Conservation (phyloP, 2,329 filamentous ascomycete species). For the Gaeumannomyces tritici region DNA sequence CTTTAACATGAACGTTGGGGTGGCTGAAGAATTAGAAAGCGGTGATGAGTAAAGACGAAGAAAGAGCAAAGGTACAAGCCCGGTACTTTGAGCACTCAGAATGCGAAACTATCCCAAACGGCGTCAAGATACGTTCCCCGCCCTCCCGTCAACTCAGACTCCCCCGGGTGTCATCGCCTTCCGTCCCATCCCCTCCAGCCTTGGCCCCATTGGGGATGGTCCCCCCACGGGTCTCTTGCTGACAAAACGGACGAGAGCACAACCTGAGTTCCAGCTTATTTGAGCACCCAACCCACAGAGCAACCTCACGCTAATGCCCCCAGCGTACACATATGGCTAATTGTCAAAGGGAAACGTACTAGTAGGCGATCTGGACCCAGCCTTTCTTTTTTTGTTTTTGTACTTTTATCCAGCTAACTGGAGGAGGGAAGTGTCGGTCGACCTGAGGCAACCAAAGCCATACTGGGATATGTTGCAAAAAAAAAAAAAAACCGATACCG, state of each 20-base stretch:
- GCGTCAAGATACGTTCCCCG: not conserved
- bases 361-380: not conserved
- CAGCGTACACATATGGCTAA: not conserved
- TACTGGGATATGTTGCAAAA: not conserved
- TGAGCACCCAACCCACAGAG: not conserved
- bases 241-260: not conserved
- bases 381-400: not conserved
- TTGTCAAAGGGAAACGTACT: not conserved
- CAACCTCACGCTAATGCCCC: not conserved
- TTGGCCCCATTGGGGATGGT: not conserved
- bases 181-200: not conserved
- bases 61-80: no score
- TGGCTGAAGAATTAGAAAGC: no score
- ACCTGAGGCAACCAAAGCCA: not conserved
- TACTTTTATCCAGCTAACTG: no score
- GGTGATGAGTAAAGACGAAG: no score
- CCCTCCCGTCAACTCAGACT: not conserved
- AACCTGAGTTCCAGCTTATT: not conserved
- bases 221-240: not conserved
- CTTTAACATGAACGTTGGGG: no score
- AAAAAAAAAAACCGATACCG: no score
- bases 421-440: not conserved
- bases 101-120: not conserved
- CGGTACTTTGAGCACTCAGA: no score
- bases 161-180: not conserved